These are phyloP conservation scores for Perkinsus marinus DNA, from an alignment of 169 alveolate species.

Conservation along the genomic window DNA sequence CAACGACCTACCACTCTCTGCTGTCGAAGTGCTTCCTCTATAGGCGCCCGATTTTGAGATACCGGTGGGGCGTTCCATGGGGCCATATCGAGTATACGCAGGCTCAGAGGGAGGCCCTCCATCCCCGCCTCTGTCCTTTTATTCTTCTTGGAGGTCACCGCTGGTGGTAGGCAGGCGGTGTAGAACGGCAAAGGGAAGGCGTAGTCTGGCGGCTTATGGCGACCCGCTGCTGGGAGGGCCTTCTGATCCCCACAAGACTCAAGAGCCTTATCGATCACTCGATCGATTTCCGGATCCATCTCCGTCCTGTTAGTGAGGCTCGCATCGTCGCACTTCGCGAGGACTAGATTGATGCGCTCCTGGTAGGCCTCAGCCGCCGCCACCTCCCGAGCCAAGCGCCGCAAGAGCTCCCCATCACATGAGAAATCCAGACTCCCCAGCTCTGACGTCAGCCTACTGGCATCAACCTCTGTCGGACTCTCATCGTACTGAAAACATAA, in stretches of 20 bases:
- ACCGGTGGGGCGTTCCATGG: background rate
- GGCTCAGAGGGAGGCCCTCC: background rate
- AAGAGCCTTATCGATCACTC: background rate
- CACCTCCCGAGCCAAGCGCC: background rate
- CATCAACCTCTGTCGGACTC: background rate
- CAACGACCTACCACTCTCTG: background rate
- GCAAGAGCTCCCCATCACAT: background rate
- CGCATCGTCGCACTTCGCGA: background rate
- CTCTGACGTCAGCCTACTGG: background rate
- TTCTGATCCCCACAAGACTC: background rate
- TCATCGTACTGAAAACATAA: background rate
- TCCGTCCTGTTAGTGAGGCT: background rate
- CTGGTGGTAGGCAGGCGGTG: background rate
- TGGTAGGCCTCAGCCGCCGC: background rate
- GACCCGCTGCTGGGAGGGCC: background rate
- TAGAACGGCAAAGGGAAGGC: background rate
- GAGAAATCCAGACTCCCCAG: background rate
- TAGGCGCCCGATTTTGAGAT: background rate
- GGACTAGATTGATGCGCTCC: background rate
- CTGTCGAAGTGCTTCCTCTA: background rate
- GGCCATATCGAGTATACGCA: background rate
- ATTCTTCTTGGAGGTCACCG: background rate
- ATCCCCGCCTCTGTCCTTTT: background rate
- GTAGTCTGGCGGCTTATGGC: background rate
- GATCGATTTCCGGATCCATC: background rate